Evolutionary conservation across 2,329 filamentous ascomycete genomes (phyloP).

Genomic region (Capronia americana): DNA sequence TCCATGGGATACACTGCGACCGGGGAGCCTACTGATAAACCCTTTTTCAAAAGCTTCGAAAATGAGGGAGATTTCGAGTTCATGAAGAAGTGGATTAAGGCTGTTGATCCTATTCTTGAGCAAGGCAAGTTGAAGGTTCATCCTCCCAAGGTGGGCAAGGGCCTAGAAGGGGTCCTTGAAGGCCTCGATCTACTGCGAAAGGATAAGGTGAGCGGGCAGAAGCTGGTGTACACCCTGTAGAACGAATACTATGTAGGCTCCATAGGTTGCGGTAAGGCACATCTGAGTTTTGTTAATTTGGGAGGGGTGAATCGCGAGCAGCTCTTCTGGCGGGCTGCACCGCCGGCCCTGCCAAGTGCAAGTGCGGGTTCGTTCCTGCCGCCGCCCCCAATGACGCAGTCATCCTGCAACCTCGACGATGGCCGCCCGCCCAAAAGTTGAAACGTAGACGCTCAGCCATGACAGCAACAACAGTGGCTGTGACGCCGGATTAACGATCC

Average conservation of each 20-base stretch:
- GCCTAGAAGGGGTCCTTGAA: constrained; percentile 53
- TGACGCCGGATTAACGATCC: constrained; percentile 9
- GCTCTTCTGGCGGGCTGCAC: too few species aligned
- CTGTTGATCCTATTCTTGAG: constrained; percentile 50
- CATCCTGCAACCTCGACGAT: constrained; percentile 19
- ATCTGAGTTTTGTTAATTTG: too few species aligned
- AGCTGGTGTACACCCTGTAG: constrained; percentile 55
- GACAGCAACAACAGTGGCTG: constrained; percentile 16
- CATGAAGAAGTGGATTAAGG: constrained; percentile 49
- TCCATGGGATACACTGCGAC: constrained; percentile 45
- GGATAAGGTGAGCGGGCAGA: constrained; percentile 55
- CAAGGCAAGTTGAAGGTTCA: constrained; percentile 54
- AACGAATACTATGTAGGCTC: background rate
- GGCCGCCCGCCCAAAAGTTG: constrained; percentile 1
- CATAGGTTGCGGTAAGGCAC: background rate
- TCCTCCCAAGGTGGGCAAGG: constrained; percentile 50
- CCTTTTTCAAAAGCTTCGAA: constrained; percentile 1
- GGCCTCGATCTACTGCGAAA: constrained; percentile 53
- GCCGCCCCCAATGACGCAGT: constrained; percentile 25
- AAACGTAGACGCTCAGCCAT: constrained; percentile 17
- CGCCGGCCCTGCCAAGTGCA: constrained; percentile 19
- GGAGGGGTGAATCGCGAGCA: too few species aligned
- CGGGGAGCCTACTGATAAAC: constrained; percentile 43
- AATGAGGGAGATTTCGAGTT: constrained; percentile 51
- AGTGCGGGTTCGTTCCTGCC: constrained; percentile 15